Conservation (phyloP, 192 early-diverging fungal species). For the Umbelopsis sp. region DNA sequence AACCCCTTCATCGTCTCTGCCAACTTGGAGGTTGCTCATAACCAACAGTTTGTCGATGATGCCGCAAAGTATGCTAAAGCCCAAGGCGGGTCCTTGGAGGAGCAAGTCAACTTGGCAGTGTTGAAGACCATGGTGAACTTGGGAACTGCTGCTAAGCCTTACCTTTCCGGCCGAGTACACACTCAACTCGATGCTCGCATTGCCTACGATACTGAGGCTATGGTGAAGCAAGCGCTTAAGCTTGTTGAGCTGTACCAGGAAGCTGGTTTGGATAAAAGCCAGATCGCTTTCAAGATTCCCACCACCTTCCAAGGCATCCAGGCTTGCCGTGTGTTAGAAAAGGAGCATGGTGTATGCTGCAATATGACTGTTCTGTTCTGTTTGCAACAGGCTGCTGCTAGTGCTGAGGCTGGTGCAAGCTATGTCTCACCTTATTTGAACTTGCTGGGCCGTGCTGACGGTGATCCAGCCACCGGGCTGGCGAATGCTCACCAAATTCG, state of each 20-base stretch:
- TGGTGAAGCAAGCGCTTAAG: constrained; percentile 1
- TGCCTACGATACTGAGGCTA: constrained; percentile 8
- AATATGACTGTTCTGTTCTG: constrained; percentile 22
- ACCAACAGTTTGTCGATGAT: constrained; percentile 1
- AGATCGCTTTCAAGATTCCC: constrained; percentile 19
- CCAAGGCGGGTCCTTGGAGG: constrained; percentile 7
- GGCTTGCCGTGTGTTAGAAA: constrained; percentile 10
- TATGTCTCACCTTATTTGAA: constrained; percentile 21
- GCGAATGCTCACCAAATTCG: constrained; percentile 15
- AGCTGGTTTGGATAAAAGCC: constrained; percentile 9
- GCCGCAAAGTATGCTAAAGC: constrained; percentile 13
- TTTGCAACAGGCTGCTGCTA: constrained; percentile 10
- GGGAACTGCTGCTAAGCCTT: not conserved
- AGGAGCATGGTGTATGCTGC: constrained; percentile 11
- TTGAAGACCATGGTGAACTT: constrained; percentile 7
- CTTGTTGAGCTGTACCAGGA: constrained; percentile 17
- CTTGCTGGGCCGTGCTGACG: constrained; percentile 10
- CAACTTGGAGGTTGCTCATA: constrained; percentile 3
- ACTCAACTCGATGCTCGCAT: constrained; percentile 21
- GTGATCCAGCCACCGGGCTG: not conserved
- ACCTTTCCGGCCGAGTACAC: constrained; percentile 15
- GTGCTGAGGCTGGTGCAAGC: constrained; percentile 13
- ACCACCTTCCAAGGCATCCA: constrained; percentile 18
- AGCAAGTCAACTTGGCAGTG: constrained; percentile 6
- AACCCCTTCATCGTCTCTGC: constrained; percentile 8